These are phyloP conservation scores for Pyronema omphalodes DNA, from an alignment of 495 filamentous ascomycete genomes.

Conservation along the genomic window DNA sequence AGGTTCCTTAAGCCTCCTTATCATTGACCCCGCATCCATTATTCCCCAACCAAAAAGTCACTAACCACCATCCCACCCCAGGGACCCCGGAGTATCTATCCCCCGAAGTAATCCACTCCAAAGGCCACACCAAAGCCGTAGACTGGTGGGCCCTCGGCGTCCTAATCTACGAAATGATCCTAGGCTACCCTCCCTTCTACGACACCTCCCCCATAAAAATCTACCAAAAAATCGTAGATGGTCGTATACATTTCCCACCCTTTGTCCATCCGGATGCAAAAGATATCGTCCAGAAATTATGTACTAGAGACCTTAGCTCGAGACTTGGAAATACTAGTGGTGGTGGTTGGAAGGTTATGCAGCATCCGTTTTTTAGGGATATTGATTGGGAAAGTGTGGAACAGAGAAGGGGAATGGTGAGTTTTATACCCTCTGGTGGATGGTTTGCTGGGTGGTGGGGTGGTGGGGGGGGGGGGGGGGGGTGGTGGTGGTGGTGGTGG, in stretches of 20 bases:
- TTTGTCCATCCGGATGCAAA: conserved; percentile 55
- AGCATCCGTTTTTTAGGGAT: conserved; percentile 67
- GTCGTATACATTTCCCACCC: conserved; percentile 50
- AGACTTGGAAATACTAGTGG: conserved; percentile 78
- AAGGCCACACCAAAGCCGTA: conserved; percentile 87
- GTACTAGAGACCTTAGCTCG: conserved; percentile 72
- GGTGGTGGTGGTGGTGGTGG: no score
- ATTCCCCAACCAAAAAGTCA: conserved; percentile 3
- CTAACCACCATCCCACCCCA: background rate
- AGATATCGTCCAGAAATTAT: conserved; percentile 68
- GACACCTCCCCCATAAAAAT: conserved; percentile 90
- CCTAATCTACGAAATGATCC: conserved; percentile 86
- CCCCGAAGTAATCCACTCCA: conserved; percentile 83
- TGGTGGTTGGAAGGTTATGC: conserved; percentile 63
- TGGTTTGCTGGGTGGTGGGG: background rate
- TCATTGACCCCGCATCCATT: background rate
- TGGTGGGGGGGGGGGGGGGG: no score
- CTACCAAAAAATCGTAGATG: conserved; percentile 77
- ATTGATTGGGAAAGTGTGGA: conserved; percentile 79
- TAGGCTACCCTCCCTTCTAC: conserved; percentile 95
- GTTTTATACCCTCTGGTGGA: background rate
- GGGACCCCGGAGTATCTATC: conserved; percentile 90
- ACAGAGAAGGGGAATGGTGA: conserved; percentile 18
- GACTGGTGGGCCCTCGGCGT: conserved; percentile 99
- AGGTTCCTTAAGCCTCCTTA: no score